These are phyloP conservation scores for Straminergon stramineum DNA, from an alignment of 225 moss, liverwort and hornwort species.

Conservation along the genomic window DNA sequence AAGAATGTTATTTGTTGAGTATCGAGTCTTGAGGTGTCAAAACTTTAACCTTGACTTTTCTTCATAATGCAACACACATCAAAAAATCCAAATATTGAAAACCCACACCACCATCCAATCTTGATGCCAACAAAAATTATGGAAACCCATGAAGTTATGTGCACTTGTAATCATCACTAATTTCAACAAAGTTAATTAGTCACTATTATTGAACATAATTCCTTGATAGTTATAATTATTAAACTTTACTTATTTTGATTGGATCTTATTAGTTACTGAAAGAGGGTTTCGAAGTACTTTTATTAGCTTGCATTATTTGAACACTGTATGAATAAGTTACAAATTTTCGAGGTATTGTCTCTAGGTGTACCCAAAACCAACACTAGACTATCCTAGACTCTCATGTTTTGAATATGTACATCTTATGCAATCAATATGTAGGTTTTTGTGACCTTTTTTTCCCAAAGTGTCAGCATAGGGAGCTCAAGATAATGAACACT, in stretches of 20 bases:
- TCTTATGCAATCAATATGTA: background rate
- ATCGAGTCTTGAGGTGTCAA: rapidly evolving
- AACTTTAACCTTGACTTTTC: rapidly evolving
- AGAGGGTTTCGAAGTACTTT: rapidly evolving
- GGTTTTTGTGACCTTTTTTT: background rate
- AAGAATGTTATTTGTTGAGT: background rate
- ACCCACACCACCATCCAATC: background rate
- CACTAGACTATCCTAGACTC: rapidly evolving
- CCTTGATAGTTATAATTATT: background rate
- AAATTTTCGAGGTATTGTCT: background rate
- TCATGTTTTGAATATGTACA: background rate
- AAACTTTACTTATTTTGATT: background rate
- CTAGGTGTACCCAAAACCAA: background rate
- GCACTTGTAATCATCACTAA: background rate
- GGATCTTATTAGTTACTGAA: no score
- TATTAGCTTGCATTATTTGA: background rate
- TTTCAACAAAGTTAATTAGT: rapidly evolving
- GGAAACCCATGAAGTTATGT: rapidly evolving
- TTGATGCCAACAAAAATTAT: rapidly evolving
- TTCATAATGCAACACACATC: rapidly evolving
- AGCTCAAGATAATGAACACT: background rate
- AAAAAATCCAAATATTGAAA: rapidly evolving
- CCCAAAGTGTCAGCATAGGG: background rate
- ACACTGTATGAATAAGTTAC: background rate
- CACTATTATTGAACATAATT: background rate